A percentile compares a stretch with the other conserved stretches of the same genome.
These are phyloP conservation scores for Neofusicoccum kwambonambiense DNA, from an alignment of 2,329 filamentous ascomycete genomes.

Conservation along the genomic window DNA sequence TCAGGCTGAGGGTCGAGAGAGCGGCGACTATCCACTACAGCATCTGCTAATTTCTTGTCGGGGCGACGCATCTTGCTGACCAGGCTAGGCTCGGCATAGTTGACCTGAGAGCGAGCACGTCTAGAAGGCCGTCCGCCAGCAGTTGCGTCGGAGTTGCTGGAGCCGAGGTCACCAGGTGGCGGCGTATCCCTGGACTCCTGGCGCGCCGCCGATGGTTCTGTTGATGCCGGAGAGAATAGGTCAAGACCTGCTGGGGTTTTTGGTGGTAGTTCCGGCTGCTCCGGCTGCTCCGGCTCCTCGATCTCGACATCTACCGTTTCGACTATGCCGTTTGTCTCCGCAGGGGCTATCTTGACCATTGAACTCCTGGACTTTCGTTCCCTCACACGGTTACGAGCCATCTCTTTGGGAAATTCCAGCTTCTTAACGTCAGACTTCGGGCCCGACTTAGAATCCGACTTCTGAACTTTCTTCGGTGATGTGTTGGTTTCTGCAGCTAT, in stretches of 20 bases:
- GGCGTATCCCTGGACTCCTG: conserved; percentile 6
- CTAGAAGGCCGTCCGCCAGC: conserved; percentile 39
- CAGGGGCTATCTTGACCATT: conserved; percentile 9
- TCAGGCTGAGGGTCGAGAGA: conserved; percentile 24
- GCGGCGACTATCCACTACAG: conserved; percentile 29
- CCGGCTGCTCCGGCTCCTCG: not conserved
- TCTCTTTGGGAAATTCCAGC: not conserved
- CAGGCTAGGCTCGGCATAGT: conserved; percentile 51
- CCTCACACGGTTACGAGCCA: conserved; percentile 16
- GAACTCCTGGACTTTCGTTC: conserved; percentile 20
- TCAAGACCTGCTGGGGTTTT: conserved; percentile 37
- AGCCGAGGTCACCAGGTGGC: not conserved
- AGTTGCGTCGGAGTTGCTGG: not conserved
- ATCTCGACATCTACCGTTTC: conserved; percentile 1
- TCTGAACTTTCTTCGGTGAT: conserved; percentile 30
- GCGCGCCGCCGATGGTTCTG: conserved; percentile 34
- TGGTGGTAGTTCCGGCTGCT: conserved; percentile 31
- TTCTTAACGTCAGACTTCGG: conserved; percentile 23
- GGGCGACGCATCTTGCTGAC: conserved; percentile 51
- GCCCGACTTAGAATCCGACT: conserved; percentile 16
- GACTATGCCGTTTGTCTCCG: not conserved
- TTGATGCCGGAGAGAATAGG: conserved; percentile 46
- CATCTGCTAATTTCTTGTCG: conserved; percentile 47
- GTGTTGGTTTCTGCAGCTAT: conserved; percentile 32
- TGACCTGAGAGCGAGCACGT: conserved; percentile 47